Conservation (phyloP, 352 stramenopile genomes). For the Phytophthora crassamura region DNA sequence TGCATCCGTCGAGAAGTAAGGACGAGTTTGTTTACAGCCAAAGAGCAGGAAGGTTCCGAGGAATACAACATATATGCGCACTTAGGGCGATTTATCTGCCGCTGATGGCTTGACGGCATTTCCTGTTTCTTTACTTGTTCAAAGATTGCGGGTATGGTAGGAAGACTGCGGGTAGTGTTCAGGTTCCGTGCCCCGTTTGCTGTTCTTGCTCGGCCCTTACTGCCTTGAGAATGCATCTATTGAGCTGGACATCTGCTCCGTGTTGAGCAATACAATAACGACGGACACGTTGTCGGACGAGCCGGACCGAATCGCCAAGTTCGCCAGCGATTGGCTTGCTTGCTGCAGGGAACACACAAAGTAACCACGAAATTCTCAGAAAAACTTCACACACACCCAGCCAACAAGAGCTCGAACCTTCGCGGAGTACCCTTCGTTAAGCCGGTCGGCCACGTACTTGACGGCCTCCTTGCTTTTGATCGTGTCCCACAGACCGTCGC, state of each 20-base stretch:
- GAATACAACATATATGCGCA: constrained; percentile 41
- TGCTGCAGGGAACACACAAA: constrained; percentile 42
- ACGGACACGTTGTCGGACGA: constrained; percentile 92
- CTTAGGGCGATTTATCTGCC: constrained; percentile 21
- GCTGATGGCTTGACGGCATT: constrained; percentile 14
- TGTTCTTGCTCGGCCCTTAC: constrained; percentile 17
- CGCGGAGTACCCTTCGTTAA: constrained; percentile 74
- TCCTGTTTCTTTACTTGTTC: constrained; percentile 26
- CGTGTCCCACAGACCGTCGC: constrained; percentile 93
- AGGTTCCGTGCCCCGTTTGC: neutral
- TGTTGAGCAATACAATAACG: constrained; percentile 83
- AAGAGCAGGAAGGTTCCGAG: constrained; percentile 1
- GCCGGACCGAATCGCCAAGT: constrained; percentile 87
- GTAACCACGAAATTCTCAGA: constrained; percentile 1
- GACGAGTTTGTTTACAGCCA: constrained; percentile 11
- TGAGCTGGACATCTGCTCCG: constrained; percentile 38
- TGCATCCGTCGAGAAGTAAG: constrained; percentile 57
- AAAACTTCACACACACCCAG: neutral
- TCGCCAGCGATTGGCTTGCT: constrained; percentile 83
- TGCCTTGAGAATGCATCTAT: constrained; percentile 38
- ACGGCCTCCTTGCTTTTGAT: constrained; percentile 94
- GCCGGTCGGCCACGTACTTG: constrained; percentile 74
- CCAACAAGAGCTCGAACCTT: constrained; percentile 43
- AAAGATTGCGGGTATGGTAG: neutral
- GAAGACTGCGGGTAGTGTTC: neutral